Percentiles rank a stretch among this genome's conserved stretches.
Evolutionary conservation across 2,329 filamentous ascomycete genomes (phyloP).

Genomic region (Canariomyces notabilis): DNA sequence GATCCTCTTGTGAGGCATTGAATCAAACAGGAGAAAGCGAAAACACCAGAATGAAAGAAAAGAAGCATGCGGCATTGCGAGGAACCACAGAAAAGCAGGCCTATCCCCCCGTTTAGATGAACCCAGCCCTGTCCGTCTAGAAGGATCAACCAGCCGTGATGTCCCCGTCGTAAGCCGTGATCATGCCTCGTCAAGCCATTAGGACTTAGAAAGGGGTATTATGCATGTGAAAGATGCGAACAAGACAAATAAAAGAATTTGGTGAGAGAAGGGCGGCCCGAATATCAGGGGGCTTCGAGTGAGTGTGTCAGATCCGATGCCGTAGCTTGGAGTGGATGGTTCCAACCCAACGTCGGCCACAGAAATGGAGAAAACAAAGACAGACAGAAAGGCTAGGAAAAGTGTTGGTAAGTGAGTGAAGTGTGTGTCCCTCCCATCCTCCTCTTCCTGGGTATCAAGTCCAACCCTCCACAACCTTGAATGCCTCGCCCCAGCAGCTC

Average conservation of each 20-base stretch:
- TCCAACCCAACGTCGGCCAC: too few relatives aligned
- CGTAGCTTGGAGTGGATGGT: too few relatives aligned
- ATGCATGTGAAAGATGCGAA: too few relatives aligned
- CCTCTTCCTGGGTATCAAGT: not conserved
- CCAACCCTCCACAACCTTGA: not conserved
- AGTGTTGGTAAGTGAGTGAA: too few relatives aligned
- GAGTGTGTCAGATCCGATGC: not conserved
- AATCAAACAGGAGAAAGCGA: not conserved
- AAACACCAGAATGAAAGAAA: not conserved
- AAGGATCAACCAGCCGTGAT: constrained; percentile 11
- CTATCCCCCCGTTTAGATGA: constrained; percentile 1
- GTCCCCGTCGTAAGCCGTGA: constrained; percentile 15
- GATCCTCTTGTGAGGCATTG: too few relatives aligned
- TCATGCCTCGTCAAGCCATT: constrained; percentile 17
- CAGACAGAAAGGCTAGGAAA: too few relatives aligned
- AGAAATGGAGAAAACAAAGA: too few relatives aligned
- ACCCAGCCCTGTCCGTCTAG: not conserved
- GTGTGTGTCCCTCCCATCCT: constrained; percentile 1
- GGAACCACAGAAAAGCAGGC: constrained; percentile 8
- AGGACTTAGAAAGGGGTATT: constrained; percentile 9
- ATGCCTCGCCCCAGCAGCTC: too few relatives aligned
- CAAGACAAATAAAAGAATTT: not conserved
- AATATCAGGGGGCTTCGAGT: too few relatives aligned
- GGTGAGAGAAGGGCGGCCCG: not conserved
- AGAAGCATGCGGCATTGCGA: constrained; percentile 5